Evolutionary conservation across 257 asterid genomes (phyloP).

Genomic region (Gardenia jasminoides): DNA sequence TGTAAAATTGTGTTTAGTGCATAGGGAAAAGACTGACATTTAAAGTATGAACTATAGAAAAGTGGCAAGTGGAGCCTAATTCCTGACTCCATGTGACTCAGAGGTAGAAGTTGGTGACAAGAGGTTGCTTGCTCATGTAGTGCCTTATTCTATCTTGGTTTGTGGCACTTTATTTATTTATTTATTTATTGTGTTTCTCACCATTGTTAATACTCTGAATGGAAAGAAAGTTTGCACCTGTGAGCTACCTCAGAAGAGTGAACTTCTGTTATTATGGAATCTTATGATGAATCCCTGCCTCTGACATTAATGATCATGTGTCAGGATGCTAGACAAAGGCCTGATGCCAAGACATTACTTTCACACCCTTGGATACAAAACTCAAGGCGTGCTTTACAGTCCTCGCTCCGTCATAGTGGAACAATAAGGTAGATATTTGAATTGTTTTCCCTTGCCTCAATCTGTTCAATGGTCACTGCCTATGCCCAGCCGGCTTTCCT

Average conservation of each 20-base stretch:
- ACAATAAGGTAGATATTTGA: slow-evolving; percentile 51
- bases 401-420: slow-evolving; percentile 87
- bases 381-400: slow-evolving; percentile 90
- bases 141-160: background rate
- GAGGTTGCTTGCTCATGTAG: background rate
- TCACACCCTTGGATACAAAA: slow-evolving; percentile 98
- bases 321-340: slow-evolving; percentile 99
- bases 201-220: background rate
- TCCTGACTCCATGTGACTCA: background rate
- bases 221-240: background rate
- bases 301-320: slow-evolving; percentile 30
- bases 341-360: slow-evolving; percentile 93
- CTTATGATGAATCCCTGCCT: slow-evolving; percentile 13
- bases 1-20: background rate
- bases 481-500: background rate
- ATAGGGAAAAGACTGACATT: background rate
- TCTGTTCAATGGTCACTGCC: background rate
- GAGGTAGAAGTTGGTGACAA: slow-evolving; percentile 4
- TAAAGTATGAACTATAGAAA: background rate
- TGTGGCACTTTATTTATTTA: background rate
- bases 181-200: background rate
- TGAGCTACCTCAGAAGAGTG: background rate
- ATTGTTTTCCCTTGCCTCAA: background rate
- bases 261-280: slow-evolving; percentile 5
- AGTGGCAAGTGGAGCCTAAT: background rate